A percentile compares a stretch with the other conserved stretches of the same genome.
Evolutionary conservation across 2,329 filamentous ascomycete genomes (phyloP).

Genomic region (Zasmidium citrigriseum): DNA sequence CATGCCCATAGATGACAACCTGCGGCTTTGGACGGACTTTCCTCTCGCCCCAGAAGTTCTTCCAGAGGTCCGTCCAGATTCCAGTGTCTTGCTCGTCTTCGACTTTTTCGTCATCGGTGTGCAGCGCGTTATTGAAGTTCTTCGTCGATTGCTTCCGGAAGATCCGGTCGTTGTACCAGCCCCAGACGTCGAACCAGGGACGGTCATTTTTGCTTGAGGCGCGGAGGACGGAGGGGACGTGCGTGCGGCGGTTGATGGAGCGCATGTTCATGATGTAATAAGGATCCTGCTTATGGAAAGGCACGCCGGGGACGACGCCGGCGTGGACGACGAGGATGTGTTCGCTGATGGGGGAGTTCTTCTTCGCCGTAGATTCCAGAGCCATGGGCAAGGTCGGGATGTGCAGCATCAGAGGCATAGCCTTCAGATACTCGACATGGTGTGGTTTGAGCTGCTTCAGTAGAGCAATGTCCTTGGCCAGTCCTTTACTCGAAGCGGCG

Average conservation of each 20-base stretch:
- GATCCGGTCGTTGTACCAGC: slow-evolving; percentile 36
- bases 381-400: slow-evolving; percentile 34
- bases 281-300: slow-evolving; percentile 71
- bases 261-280: slow-evolving; percentile 92
- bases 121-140: slow-evolving; percentile 9
- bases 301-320: slow-evolving; percentile 75
- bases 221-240: slow-evolving; percentile 53
- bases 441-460: slow-evolving; percentile 29
- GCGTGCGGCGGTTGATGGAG: slow-evolving; percentile 66
- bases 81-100: slow-evolving; percentile 8
- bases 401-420: slow-evolving; percentile 39
- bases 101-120: not conserved
- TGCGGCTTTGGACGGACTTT: slow-evolving; percentile 45
- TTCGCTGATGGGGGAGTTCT: slow-evolving; percentile 61
- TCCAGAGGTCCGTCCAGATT: slow-evolving; percentile 14
- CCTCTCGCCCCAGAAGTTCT: slow-evolving; percentile 29
- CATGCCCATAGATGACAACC: slow-evolving; percentile 86
- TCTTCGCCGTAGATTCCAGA: slow-evolving; percentile 12
- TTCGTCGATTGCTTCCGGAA: slow-evolving; percentile 23
- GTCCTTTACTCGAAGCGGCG: slow-evolving; percentile 24
- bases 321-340: slow-evolving; percentile 76
- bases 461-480: slow-evolving; percentile 29
- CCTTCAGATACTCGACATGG: slow-evolving; percentile 35
- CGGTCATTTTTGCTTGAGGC: slow-evolving; percentile 25
- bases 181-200: slow-evolving; percentile 35